Evolutionary conservation across 2,329 filamentous ascomycete genomes (phyloP), one percentile per base, ranked within the genome.

Genomic region (Westerdykella sp.): DNA sequence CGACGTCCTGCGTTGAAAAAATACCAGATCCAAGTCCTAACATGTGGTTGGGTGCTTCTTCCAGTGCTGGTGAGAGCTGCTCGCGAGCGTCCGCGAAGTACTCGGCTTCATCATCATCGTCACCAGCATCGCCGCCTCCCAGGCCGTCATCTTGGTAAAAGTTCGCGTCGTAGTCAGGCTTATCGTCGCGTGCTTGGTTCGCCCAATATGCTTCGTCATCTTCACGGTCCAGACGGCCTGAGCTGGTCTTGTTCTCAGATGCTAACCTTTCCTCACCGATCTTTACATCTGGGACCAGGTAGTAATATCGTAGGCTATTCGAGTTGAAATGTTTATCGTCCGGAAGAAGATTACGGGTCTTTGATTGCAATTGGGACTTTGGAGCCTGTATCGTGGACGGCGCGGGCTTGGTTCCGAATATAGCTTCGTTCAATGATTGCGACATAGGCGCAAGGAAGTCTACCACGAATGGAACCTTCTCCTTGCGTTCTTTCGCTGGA

Each of bases 311-410:
- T 0, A 98, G 75, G 52, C 95, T 87, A 61, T 85, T 86, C 7
- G 91, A 97, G 71, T 90, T 95, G 73, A 98, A 97, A 65, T 97
- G 90, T 68, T 96, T 96, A 70, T 98, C 93, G 60, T 98, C 93
- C 2, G 94, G 91, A 4, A 98, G 80, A 3, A 98, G 77, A 62
- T 98, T 95, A 39, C 88, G 80, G 1, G 85, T 89, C 68, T 95
- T 95, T 32, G 87, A 93, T 66, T 87, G 93, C 88, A 91, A 94
- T 66, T 97, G 89, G 53, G 90, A 87, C 72, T 95, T 96, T 14
- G 91, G 85, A 53, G 98, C 67, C 37, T 82, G 87, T 54, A 97
- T 95, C 32, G 81, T 78, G 4, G 85, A 79, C 62, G 89, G 94
- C 41, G 83, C 87, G 14, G 83, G 77, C 6, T 91, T 88, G 45